Evolutionary conservation across 2,329 filamentous ascomycete species (phyloP), one percentile per base, ranked within the genome.

Genomic region (Stachybotrys chartarum): DNA sequence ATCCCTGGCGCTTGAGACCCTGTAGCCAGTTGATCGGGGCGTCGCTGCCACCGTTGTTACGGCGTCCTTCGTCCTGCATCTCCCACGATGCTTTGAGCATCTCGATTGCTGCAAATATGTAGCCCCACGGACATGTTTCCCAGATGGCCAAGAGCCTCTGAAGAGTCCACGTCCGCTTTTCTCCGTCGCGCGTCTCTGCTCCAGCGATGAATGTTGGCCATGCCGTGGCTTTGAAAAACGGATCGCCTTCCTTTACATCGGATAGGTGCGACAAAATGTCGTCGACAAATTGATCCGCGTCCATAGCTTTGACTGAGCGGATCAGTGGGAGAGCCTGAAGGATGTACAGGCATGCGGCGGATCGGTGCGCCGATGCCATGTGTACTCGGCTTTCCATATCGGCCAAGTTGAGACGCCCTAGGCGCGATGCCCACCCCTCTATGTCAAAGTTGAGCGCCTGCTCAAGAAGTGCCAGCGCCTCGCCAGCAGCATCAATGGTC

Each of bases 131-230:
- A 56, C 75, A 77, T 17, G 72, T 68, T 18, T 71, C 68, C 67
- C 74, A 75, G 62, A 79, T 75, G 39, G 68, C 68, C 57, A 75
- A 63, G 48, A 79, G 63, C 12, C 77, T 75, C 53, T 76, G 69
- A 63, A 81, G 68, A n/a, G 78, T 74, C 80, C 80, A 83, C 3
- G 67, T 70, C 45, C 80, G 71, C 55, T 75, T 76, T 42, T 70
- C 67, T 0, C 69, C 65, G 54, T 79, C 73, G 47, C 73, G 72
- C 4, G 78, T 77, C 61, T 83, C 81, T 0, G 80, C 80, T 1
- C 81, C 81, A 3, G 78, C 79, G 32, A 84, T 75, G 59, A 84
- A 83, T 0, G 80, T 72, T 1, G 81, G 80, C 81, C 81, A 84
- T n/a, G 78, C 78, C 3, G 80, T 82, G 7, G 78, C 81, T 63